Base-by-base conservation (phyloP, 2,329 filamentous ascomycete genomes). In the Talaromyces sp. region DNA sequence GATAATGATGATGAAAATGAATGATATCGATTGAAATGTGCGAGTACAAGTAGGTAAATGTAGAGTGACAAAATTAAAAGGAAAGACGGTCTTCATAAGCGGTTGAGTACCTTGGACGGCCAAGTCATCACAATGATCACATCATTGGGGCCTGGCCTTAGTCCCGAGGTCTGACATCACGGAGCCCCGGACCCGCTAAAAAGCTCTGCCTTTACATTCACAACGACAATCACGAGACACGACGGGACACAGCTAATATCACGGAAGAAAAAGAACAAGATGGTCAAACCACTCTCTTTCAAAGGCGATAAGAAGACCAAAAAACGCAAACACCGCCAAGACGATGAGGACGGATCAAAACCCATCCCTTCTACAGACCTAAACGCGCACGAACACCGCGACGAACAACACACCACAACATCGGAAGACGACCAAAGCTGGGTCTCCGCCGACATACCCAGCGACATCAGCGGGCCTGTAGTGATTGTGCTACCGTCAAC, bases 251-350 rank as follows among this genome's bases (percentile, higher is more conserved):
- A 56, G 7, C 52, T 8, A 54, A 19, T 37, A 19, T 6, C 17
- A 37, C 17, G 27, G 47, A 31, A 31, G 25, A 50, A 8, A 50
- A 22, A 22, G 41, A 25, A 33, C 31, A 57, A 57, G 25, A 80
- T 79, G 78, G 78, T 96, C 71, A 97, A 96, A 77, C 89, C 94
- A 57, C 86, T 99, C 66, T 84, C 88, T 58, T 99, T 99, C 85
- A 99, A 99, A 81, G 95, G 95, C 83, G 95, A 99, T 81, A 66
- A 66, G 62, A 97, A 95, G 81, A 81, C 87, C 66, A 97, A 95
- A 80, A 97, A 97, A 84, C 87, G 92, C 77, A 97, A 97, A 85
- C 88, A 91, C 71, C 80, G 85, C 57, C 22, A 52, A 27, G 82
- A 83, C 61, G 81, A 81, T 50, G 82, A 86, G 50, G 80, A 83